These are phyloP conservation scores for Pseudogymnoascus sp. DNA, from an alignment of 2,329 filamentous ascomycete genomes.

Conservation along the genomic window DNA sequence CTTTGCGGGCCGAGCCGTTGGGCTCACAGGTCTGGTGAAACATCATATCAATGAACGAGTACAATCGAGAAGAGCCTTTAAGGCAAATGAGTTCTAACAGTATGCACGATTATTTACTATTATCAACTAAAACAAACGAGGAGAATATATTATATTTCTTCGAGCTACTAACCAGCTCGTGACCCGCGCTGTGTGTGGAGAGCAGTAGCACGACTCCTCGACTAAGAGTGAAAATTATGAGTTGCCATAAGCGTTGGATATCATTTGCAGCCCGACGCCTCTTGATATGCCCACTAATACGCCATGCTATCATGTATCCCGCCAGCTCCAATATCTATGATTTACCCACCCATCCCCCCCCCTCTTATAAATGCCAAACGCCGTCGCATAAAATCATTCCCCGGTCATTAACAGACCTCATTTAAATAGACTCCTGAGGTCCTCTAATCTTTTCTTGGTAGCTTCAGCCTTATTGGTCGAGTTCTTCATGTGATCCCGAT, in stretches of 20 bases:
- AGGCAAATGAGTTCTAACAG: background rate
- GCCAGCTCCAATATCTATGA: background rate
- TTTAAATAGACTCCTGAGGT: constrained; percentile 51
- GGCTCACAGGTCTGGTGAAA: background rate
- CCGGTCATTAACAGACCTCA: constrained; percentile 12
- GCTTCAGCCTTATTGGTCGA: constrained; percentile 27
- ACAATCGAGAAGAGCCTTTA: background rate
- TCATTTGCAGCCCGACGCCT: background rate
- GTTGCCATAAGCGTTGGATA: constrained; percentile 5
- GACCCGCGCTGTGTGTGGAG: background rate
- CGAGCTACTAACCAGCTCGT: background rate
- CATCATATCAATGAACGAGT: background rate
- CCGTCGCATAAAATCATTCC: background rate
- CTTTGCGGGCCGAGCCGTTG: background rate
- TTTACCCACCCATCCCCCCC: background rate
- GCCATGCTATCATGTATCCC: constrained; percentile 6
- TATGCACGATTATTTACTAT: background rate
- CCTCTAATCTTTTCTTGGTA: constrained; percentile 41
- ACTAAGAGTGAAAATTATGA: background rate
- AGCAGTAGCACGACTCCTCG: background rate
- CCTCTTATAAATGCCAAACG: background rate
- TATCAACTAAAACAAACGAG: background rate
- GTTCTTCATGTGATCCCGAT: constrained; percentile 35
- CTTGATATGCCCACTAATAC: background rate
- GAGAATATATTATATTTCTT: background rate